Conservation (phyloP, 2,329 filamentous ascomycete genomes). For the Colletotrichum neosansevieriae region DNA sequence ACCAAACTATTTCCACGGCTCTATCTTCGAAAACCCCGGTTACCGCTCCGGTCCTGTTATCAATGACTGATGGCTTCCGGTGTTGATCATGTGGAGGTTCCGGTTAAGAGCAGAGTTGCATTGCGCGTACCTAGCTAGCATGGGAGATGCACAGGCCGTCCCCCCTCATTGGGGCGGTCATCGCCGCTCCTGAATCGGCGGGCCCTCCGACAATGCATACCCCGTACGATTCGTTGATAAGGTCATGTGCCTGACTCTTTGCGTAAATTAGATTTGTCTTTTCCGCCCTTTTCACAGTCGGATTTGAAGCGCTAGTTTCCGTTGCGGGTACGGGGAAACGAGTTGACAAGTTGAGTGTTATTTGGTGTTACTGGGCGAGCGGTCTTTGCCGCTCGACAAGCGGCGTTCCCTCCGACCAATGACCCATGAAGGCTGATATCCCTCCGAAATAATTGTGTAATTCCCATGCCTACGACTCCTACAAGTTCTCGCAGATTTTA, state of each 20-base stretch:
- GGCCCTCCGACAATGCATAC: constrained; percentile 19
- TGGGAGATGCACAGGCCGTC: constrained; percentile 6
- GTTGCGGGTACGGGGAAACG: constrained; percentile 19
- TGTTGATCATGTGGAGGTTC: constrained; percentile 22
- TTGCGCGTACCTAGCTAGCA: not conserved
- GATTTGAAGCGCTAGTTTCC: constrained; percentile 12
- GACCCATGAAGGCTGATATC: not conserved
- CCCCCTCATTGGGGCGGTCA: constrained; percentile 28
- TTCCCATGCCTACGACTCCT: too few relatives aligned
- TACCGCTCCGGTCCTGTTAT: constrained; percentile 1
- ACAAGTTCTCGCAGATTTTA: too few relatives aligned
- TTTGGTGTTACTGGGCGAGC: not conserved
- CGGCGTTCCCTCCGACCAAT: constrained; percentile 19
- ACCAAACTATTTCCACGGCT: not conserved
- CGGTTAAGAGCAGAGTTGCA: constrained; percentile 18
- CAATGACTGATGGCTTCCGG: constrained; percentile 9
- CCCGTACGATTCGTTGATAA: constrained; percentile 7
- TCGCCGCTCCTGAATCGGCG: constrained; percentile 11
- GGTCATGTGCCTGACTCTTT: constrained; percentile 20
- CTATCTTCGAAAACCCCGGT: constrained; percentile 4
- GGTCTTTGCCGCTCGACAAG: constrained; percentile 11
- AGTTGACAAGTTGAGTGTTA: constrained; percentile 5
- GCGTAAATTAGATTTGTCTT: not conserved
- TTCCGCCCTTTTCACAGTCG: not conserved
- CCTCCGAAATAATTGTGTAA: not conserved